phyloP scores from a whole-genome alignment of 495 filamentous ascomycete species.

The Aspergillus bertholletiae region DNA sequence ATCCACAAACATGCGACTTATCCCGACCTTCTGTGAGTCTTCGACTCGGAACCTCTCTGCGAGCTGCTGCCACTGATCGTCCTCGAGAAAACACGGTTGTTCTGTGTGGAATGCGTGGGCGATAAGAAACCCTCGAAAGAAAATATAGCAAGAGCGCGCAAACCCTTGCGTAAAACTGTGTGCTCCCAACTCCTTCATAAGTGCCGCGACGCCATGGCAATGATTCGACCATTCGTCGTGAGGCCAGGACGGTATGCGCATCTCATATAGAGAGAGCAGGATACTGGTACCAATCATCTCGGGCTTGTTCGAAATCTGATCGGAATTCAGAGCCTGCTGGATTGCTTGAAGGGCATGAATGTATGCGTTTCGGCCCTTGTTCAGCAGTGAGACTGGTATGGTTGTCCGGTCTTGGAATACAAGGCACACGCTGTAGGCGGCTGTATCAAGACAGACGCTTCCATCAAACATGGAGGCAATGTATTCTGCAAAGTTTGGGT shows the following conservation, averaged over 20 bases:
- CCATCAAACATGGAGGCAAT: not conserved
- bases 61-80: constrained; percentile 26
- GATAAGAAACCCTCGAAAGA: constrained; percentile 32
- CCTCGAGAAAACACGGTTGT: constrained; percentile 29
- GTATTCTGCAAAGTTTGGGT: not conserved
- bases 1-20: constrained; percentile 22
- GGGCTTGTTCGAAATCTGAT: not conserved
- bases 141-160: constrained; percentile 28
- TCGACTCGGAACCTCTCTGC: constrained; percentile 19
- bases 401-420: not conserved
- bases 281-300: constrained; percentile 32
- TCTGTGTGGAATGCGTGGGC: constrained; percentile 26
- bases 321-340: not conserved
- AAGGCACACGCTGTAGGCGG: not conserved
- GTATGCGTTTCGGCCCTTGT: not conserved
- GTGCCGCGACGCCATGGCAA: constrained; percentile 23
- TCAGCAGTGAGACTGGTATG: not conserved
- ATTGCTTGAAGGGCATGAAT: not conserved
- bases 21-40: constrained; percentile 22
- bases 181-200: constrained; percentile 28
- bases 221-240: constrained; percentile 32
- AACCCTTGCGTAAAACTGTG: constrained; percentile 15
- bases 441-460: not conserved
- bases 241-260: constrained; percentile 31
- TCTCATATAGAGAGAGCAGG: constrained; percentile 36